Conservation (phyloP, 176 grass and related monocot genomes). For the Musa acuminata region DNA sequence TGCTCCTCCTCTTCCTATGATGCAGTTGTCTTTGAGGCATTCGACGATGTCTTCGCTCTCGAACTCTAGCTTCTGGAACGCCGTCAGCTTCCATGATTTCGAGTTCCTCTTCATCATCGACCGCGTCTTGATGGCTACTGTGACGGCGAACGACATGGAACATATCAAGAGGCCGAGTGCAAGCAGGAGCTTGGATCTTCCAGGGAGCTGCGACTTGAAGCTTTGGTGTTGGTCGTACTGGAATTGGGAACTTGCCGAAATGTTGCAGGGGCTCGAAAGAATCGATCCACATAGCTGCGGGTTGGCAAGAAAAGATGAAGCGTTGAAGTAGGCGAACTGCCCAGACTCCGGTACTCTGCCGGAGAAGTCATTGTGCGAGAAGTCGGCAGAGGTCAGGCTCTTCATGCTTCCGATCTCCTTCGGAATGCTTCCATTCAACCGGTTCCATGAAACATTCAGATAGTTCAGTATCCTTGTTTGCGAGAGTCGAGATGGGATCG, state of each 20-base stretch:
- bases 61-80: constrained; percentile 82
- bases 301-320: constrained; percentile 67
- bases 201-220: constrained; percentile 32
- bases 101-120: constrained; percentile 45
- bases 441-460: constrained; percentile 71
- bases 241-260: constrained; percentile 19
- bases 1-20: constrained; percentile 84
- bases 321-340: constrained; percentile 82
- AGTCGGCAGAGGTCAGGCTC: constrained; percentile 78
- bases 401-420: constrained; percentile 59
- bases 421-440: constrained; percentile 50
- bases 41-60: constrained; percentile 63
- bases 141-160: constrained; percentile 59
- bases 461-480: constrained; percentile 66
- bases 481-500: constrained; percentile 41
- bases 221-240: constrained; percentile 8
- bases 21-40: constrained; percentile 80
- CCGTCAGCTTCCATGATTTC: constrained; percentile 68
- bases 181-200: constrained; percentile 51
- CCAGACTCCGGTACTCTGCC: constrained; percentile 56
- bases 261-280: constrained; percentile 30
- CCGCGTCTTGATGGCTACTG: constrained; percentile 59
- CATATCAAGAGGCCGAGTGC: constrained; percentile 54
- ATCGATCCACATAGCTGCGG: constrained; percentile 49
- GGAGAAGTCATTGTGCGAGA: constrained; percentile 73